Percentiles rank a stretch among this genome's conserved stretches.
phyloP scores from a whole-genome alignment of 78 protist genomes.

The Dictyostelium firmibasis region DNA sequence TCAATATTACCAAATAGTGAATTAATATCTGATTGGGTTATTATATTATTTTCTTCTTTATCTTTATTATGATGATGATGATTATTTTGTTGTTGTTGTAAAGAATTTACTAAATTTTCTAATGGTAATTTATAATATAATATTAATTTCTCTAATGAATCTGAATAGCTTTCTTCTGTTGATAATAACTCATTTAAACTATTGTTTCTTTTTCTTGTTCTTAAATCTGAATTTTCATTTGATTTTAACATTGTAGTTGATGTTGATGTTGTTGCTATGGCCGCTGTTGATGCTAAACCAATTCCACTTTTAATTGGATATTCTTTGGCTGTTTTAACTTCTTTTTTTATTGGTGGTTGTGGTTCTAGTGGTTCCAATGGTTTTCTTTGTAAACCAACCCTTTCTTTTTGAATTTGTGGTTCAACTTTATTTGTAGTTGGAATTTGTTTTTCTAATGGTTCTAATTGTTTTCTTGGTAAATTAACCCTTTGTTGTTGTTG shows the following conservation, averaged over 20 bases:
- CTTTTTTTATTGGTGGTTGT: background rate
- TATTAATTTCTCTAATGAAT: constrained; percentile 48
- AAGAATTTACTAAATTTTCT: background rate
- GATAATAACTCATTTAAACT: constrained; percentile 45
- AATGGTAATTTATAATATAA: constrained; percentile 37
- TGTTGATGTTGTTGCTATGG: background rate
- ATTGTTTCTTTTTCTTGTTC: constrained; percentile 10
- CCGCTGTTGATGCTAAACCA: background rate
- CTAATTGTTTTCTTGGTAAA: background rate
- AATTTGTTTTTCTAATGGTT: background rate
- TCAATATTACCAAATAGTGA: constrained; percentile 34
- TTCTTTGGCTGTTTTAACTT: background rate
- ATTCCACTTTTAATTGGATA: background rate
- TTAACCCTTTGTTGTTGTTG: background rate
- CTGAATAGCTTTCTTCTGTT: constrained; percentile 63
- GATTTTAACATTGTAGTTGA: background rate
- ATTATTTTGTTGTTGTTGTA: background rate
- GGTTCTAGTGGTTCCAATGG: background rate
- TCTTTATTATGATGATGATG: background rate
- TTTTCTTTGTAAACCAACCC: background rate
- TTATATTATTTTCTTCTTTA: background rate
- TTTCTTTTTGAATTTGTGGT: background rate
- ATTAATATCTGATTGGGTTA: background rate
- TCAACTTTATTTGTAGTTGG: too few relatives aligned
- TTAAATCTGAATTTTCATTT: background rate